phyloP scores from a whole-genome alignment of 2,329 filamentous ascomycete genomes.

The Colletotrichum orbiculare region DNA sequence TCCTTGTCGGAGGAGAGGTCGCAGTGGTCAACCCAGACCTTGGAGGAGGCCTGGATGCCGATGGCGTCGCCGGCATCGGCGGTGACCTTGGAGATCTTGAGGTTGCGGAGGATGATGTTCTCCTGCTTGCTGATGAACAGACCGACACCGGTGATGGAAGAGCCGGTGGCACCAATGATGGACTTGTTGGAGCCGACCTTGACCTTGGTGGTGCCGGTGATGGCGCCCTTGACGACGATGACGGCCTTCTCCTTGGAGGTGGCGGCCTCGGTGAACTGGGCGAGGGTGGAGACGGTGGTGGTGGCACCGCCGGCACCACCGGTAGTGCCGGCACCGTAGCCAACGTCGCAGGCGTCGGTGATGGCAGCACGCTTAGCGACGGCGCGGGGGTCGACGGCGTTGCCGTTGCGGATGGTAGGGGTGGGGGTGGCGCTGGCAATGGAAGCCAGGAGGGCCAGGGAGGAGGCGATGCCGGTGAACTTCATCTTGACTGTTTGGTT shows the following conservation, averaged over 20 bases:
- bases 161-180: slow-evolving; percentile 53
- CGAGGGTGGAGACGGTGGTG: slow-evolving; percentile 62
- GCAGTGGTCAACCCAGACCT: slow-evolving; percentile 76
- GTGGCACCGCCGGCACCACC: slow-evolving; percentile 62
- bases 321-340: slow-evolving; percentile 57
- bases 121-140: slow-evolving; percentile 62
- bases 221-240: slow-evolving; percentile 54
- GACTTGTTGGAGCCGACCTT: slow-evolving; percentile 57
- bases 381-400: slow-evolving; percentile 39
- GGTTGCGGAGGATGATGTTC: slow-evolving; percentile 73
- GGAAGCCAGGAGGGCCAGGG: slow-evolving; percentile 43
- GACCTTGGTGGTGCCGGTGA: slow-evolving; percentile 52
- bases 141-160: slow-evolving; percentile 58
- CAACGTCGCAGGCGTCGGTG: slow-evolving; percentile 49
- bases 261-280: slow-evolving; percentile 58
- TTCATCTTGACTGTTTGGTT: slow-evolving; percentile 42
- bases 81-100: slow-evolving; percentile 67
- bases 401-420: slow-evolving; percentile 42
- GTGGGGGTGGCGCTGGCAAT: slow-evolving; percentile 46
- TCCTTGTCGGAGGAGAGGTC: slow-evolving; percentile 70
- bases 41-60: slow-evolving; percentile 65
- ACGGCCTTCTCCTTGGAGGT: slow-evolving; percentile 55
- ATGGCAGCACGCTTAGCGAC: slow-evolving; percentile 48
- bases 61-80: slow-evolving; percentile 70
- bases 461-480: slow-evolving; percentile 44